Conservation (phyloP, 1,284 basidiomycete genomes). For the Apiotrichum sp. region DNA sequence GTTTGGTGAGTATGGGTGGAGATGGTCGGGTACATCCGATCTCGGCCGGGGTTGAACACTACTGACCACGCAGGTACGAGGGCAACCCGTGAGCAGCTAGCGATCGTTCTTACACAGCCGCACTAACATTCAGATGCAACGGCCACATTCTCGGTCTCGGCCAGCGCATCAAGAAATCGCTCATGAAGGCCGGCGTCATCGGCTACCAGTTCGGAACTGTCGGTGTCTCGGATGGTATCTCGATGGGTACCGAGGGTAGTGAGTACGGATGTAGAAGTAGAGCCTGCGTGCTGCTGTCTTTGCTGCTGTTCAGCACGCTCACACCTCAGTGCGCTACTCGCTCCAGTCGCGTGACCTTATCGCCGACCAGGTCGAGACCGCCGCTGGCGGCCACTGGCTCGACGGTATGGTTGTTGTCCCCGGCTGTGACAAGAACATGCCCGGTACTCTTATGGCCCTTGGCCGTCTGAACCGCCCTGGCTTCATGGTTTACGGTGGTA, state of each 20-base stretch:
- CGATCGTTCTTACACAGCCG: too few relatives aligned
- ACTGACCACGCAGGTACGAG: slow-evolving; percentile 62
- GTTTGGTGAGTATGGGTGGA: slow-evolving; percentile 64
- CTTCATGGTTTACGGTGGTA: slow-evolving; percentile 94
- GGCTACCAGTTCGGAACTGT: slow-evolving; percentile 97
- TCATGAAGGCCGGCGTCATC: slow-evolving; percentile 66
- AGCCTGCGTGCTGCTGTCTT: too few relatives aligned
- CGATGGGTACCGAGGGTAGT: slow-evolving; percentile 84
- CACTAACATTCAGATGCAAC: slow-evolving; percentile 63
- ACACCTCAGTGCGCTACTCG: slow-evolving; percentile 70
- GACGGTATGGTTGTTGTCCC: slow-evolving; percentile 96
- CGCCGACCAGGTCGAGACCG: slow-evolving; percentile 92
- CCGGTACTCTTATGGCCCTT: slow-evolving; percentile 86
- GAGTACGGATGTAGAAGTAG: slow-evolving; percentile 10
- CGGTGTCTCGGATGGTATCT: slow-evolving; percentile 95
- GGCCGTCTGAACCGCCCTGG: slow-evolving; percentile 90
- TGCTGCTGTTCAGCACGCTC: neutral
- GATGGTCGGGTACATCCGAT: neutral
- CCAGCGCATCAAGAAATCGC: slow-evolving; percentile 73
- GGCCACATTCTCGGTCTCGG: slow-evolving; percentile 85
- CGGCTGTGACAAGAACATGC: slow-evolving; percentile 98
- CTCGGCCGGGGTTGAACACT: too few relatives aligned
- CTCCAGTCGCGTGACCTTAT: slow-evolving; percentile 94
- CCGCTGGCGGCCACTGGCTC: slow-evolving; percentile 96
- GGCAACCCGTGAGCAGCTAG: slow-evolving; percentile 62